Evolutionary conservation across 176 grass and related monocot species (phyloP).

Genomic region (Cenchrus fungigraminus): DNA sequence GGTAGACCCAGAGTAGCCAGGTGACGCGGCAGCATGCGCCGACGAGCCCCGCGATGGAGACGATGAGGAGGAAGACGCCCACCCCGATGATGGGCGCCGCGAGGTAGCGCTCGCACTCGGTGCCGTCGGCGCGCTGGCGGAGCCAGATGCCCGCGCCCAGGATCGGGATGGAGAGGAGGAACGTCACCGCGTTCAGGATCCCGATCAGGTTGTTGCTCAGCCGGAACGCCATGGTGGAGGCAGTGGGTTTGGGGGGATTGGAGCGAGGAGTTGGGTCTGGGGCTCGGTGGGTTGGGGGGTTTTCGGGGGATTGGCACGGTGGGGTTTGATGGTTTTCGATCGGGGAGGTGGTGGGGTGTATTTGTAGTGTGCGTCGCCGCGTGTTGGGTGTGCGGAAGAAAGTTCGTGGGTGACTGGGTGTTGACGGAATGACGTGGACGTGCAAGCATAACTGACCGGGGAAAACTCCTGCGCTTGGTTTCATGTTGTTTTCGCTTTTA

Average conservation of each 20-base stretch:
- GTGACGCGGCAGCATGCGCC: constrained; percentile 83
- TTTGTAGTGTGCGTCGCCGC: constrained; percentile 7
- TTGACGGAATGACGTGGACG: background rate
- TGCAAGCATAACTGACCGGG: background rate
- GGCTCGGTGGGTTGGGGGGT: background rate
- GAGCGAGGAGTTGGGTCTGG: no score
- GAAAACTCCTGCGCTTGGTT: background rate
- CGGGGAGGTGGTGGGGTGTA: constrained; percentile 2
- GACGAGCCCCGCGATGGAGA: constrained; percentile 77
- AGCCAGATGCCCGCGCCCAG: constrained; percentile 87
- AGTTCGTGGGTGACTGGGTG: constrained; percentile 29
- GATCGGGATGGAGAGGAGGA: constrained; percentile 84
- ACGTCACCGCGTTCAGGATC: constrained; percentile 70
- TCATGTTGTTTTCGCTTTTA: background rate
- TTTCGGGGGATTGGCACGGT: background rate
- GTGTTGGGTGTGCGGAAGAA: background rate
- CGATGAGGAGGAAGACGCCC: constrained; percentile 66
- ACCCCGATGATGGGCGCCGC: constrained; percentile 60
- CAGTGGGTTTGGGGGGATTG: background rate
- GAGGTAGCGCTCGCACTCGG: constrained; percentile 85
- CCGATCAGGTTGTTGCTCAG: constrained; percentile 93
- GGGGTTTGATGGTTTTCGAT: background rate
- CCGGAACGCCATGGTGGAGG: constrained; percentile 55
- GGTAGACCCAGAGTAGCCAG: constrained; percentile 91
- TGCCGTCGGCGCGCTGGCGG: constrained; percentile 51